Percentiles rank a stretch among this genome's conserved stretches.
Evolutionary conservation across 768 basidiomycete genomes (phyloP).

Genomic region (Mycena kentingensis): DNA sequence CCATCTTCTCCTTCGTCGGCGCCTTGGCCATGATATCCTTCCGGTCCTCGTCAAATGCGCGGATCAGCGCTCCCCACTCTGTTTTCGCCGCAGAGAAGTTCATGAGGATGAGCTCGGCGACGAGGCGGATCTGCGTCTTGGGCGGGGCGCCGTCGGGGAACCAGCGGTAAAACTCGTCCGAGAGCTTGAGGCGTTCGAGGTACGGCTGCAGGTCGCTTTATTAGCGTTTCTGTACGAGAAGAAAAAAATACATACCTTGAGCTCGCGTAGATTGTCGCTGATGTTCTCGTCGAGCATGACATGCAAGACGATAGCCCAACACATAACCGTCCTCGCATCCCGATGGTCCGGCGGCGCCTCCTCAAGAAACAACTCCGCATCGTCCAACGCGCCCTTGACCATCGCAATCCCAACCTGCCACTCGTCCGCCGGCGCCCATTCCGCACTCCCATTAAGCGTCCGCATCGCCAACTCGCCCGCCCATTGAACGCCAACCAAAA

Average conservation of each 20-base stretch:
- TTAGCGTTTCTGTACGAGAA: background rate
- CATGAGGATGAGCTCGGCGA: background rate
- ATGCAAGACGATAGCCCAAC: slow-evolving; percentile 39
- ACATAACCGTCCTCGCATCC: slow-evolving; percentile 40
- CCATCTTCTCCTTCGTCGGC: background rate
- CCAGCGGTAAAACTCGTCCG: background rate
- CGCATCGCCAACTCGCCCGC: slow-evolving; percentile 35
- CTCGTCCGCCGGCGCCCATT: background rate
- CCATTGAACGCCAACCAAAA: slow-evolving; percentile 40
- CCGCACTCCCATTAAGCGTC: background rate
- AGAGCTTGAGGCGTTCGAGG: background rate
- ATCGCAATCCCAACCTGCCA: slow-evolving; percentile 41
- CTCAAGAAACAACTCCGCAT: slow-evolving; percentile 39
- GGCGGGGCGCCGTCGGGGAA: background rate
- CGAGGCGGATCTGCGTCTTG: background rate
- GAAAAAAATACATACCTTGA: slow-evolving; percentile 33
- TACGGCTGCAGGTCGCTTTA: background rate
- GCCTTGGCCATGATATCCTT: background rate
- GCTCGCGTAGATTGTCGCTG: slow-evolving; percentile 36
- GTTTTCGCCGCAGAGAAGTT: background rate
- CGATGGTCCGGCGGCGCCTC: slow-evolving; percentile 45
- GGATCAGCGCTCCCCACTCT: background rate
- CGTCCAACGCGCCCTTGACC: slow-evolving; percentile 42
- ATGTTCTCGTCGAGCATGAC: slow-evolving; percentile 41
- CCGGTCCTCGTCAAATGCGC: background rate